Evolutionary conservation across 208 protist species (phyloP), one percentile per base, ranked within the genome.

Genomic region (Herpetomonas tarakana): DNA sequence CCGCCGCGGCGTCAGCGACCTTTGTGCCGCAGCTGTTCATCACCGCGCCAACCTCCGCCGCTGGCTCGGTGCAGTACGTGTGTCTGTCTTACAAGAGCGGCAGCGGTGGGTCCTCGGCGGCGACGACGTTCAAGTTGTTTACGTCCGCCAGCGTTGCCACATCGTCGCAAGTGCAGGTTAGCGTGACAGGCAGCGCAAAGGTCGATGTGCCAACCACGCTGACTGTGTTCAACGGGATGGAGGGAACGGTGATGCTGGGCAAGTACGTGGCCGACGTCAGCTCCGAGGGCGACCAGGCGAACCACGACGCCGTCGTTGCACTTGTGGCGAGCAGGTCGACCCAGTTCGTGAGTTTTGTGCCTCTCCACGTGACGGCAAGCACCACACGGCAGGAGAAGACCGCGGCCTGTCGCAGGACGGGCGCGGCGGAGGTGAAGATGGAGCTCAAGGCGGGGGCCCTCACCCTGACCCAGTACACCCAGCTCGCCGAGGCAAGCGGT

Each of bases 201-300:
- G 25, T 21, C n/a, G 25, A 26, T 26, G 19, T 30, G 7, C 39
- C 58, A 0, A 2, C 57, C 9, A 25, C 18, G n/a, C 47, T 83
- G 38, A 78, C 72, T 18, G 59, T 85, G 38, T 77, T 85, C 58
- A 78, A 78, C 41, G 78, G 78, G 45, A 85, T 78, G 70, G 68
- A 51, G 47, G 78, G 78, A 12, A 38, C 39, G 19, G 27, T 85
- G 16, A 49, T 30, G 29, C 30, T 85, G 39, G 26, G 30, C 7
- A 65, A 78, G 45, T 81, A 81, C 54, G 51, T 80, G 25, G 57
- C 58, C 2, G 31, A 51, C 0, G 47, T 64, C 11, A 24, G 38
- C 9, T 30, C 45, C 27, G 29, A n/a, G 24, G 58, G 30, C 6
- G 70, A 79, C 47, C 24, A 52, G 39, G 54, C 30, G 11, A 60